Conservation (phyloP, 148 eudicot genomes). For the Polygonum aviculare region DNA sequence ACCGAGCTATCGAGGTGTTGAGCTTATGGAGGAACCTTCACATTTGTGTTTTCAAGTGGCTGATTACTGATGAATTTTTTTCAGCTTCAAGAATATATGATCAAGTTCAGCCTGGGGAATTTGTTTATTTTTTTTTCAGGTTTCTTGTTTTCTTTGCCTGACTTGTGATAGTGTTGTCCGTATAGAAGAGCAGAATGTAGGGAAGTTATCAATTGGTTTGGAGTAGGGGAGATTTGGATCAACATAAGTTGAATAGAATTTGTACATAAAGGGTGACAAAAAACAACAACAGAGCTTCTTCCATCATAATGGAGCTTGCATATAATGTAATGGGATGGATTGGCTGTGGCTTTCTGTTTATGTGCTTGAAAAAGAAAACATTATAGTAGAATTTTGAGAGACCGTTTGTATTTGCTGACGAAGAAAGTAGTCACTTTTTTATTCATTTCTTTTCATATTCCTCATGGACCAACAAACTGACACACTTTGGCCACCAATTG, state of each 20-base stretch:
- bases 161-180: neutral
- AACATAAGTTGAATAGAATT: neutral
- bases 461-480: conserved; percentile 1
- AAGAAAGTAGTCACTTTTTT: neutral
- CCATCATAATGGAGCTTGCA: conserved; percentile 8
- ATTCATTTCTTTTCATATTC: neutral
- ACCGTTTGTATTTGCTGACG: conserved; percentile 8
- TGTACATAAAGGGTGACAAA: neutral
- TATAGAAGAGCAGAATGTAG: neutral
- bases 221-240: neutral
- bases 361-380: neutral
- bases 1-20: neutral
- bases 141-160: conserved; percentile 4
- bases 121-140: neutral
- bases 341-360: neutral
- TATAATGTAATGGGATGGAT: neutral
- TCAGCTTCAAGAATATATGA: neutral
- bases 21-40: neutral
- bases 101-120: neutral
- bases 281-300: neutral
- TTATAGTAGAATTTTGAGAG: neutral
- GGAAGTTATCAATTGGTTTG: neutral
- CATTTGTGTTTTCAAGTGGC: neutral
- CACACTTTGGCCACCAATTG: neutral
- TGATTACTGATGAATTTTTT: neutral